These are phyloP conservation scores for Kodamaea jinghongensis DNA, from an alignment of 805 yeast species.

Conservation along the genomic window DNA sequence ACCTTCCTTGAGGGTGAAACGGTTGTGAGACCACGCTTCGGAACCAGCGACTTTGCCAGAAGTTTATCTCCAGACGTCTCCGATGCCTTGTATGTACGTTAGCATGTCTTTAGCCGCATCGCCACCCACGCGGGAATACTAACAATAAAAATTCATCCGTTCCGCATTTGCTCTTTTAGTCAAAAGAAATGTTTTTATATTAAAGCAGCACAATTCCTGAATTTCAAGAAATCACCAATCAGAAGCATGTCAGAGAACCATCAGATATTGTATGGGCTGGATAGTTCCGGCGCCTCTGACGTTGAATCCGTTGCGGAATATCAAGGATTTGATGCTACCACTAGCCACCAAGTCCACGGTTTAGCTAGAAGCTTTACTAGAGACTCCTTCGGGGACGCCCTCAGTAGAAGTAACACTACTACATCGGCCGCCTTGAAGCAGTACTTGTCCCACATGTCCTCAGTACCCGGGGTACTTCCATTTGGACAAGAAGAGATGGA, in stretches of 20 bases:
- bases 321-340: slow-evolving; percentile 12
- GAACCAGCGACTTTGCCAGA: no score
- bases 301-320: slow-evolving; percentile 12
- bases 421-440: slow-evolving; percentile 27
- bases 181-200: no score
- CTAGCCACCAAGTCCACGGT: slow-evolving; percentile 17
- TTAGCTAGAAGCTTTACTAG: slow-evolving; percentile 25
- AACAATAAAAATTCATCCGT: no score
- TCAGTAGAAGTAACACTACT: slow-evolving; percentile 12
- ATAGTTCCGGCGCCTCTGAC: slow-evolving; percentile 10
- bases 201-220: no score
- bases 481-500: slow-evolving; percentile 23
- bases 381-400: slow-evolving; percentile 7
- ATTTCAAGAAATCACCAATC: background rate
- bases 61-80: no score
- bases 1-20: no score
- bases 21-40: no score
- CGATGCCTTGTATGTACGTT: no score
- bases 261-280: background rate
- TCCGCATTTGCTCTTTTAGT: no score
- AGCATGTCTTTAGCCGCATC: no score
- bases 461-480: slow-evolving; percentile 49
- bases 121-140: no score
- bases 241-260: slow-evolving; percentile 3
- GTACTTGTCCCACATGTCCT: slow-evolving; percentile 49